Base-by-base conservation (phyloP, 768 basidiomycete genomes). In the Infundibulicybe gibba region DNA sequence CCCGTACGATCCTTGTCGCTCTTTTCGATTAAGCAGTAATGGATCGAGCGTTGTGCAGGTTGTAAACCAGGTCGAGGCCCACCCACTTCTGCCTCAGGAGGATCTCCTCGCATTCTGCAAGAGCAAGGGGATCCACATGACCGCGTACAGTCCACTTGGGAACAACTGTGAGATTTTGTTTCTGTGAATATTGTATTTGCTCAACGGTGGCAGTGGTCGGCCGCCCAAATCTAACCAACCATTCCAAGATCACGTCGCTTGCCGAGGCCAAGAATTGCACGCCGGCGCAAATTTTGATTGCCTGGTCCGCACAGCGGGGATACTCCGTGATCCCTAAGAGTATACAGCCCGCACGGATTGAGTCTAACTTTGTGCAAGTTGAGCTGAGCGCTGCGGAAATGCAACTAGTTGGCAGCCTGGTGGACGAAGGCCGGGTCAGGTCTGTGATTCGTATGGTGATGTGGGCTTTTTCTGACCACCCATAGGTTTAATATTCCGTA, bases 271-370 rank as follows among this genome's bases (percentile, higher is more conserved):
- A 85, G 32, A 68, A 69, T 31, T 85, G 81, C 4, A 84, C 85
- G 1, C 69, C 88, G 2, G 91, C 90, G 0, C 88, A 94, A 63
- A 85, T 94, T 32, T 74, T 94, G 45, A 68, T 95, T 50, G 87
- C 89, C 0, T 94, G 90, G 90, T 85, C 81, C 11, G 77, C 66
- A 32, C 61, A 82, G 54, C 77, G 89, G 35, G 91, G 90, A 11
- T 85, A 82, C 63, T 83, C 82, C 8, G 85, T 93, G 51, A 90
- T 93, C 56, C 91, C 91, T 14, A 93, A 94, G 76, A 83, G 80
- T 46, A 87, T 90, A 20, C 72, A 83, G 48, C 72, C 84, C 58
- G 79, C 70, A 3, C 85, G 87, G 34, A 85, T 90, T 66, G 61
- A 72, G 44, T 83, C 82, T 50, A 91, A 93, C 72, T 89, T 90